A percentile compares a stretch with the other conserved stretches of the same genome.
phyloP scores from a whole-genome alignment of 306 rosid species.

The Acmispon strigosus region DNA sequence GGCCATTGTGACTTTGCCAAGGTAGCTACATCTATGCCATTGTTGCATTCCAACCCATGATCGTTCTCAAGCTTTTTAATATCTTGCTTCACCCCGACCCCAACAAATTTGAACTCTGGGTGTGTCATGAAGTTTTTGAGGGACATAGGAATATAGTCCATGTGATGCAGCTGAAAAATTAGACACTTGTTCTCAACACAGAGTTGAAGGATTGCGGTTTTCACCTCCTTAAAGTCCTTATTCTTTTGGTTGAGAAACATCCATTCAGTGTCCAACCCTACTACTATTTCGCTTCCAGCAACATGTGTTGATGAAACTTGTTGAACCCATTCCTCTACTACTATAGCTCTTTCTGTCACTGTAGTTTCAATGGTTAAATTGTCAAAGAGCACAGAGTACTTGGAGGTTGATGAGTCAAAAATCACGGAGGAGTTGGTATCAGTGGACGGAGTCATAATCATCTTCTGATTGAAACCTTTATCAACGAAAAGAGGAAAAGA shows the following conservation, averaged over 20 bases:
- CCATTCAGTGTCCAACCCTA: conserved; percentile 28
- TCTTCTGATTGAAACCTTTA: not conserved
- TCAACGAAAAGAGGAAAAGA: not conserved
- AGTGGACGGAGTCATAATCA: not conserved
- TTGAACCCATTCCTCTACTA: conserved; percentile 12
- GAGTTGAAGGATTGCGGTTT: conserved; percentile 9
- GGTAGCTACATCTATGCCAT: not conserved
- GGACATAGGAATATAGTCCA: not conserved
- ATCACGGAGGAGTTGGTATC: not conserved
- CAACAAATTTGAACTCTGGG: conserved; percentile 1
- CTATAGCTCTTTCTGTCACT: not conserved
- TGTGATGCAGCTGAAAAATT: not conserved
- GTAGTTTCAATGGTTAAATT: conserved; percentile 20
- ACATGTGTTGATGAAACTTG: not conserved
- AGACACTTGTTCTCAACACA: conserved; percentile 22
- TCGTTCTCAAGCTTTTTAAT: not conserved
- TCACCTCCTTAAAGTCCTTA: not conserved
- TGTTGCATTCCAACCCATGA: not conserved
- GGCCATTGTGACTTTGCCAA: conserved; percentile 11
- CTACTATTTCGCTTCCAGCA: not conserved
- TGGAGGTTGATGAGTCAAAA: not conserved
- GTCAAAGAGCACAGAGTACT: not conserved
- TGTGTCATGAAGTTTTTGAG: not conserved
- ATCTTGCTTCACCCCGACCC: conserved; percentile 12
- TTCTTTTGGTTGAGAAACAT: not conserved